A percentile compares a stretch with the other conserved stretches of the same genome.
These are phyloP conservation scores for Parasarocladium wereldwijsianum DNA, from an alignment of 2,329 filamentous ascomycete species.

Conservation along the genomic window DNA sequence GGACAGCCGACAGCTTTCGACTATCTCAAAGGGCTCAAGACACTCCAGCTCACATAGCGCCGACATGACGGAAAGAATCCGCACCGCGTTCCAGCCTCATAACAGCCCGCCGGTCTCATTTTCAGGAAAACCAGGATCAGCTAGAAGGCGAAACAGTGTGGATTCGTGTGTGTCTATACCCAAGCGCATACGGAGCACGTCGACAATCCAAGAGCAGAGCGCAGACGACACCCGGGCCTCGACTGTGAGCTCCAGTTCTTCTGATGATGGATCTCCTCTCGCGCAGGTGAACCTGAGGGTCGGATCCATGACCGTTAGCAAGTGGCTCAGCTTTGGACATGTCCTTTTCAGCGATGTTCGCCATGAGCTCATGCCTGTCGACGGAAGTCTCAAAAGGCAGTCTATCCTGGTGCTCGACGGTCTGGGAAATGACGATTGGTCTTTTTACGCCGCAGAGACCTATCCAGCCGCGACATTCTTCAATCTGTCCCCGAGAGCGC, in stretches of 20 bases:
- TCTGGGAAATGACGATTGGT: slow-evolving; percentile 79
- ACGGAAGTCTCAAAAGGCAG: slow-evolving; percentile 26
- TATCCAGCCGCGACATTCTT: slow-evolving; percentile 64
- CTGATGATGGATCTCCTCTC: slow-evolving; percentile 45
- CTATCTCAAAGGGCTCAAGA: slow-evolving; percentile 18
- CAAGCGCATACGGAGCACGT: too few relatives aligned
- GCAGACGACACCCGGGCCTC: slow-evolving; percentile 10
- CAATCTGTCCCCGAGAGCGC: slow-evolving; percentile 51
- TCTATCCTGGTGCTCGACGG: slow-evolving; percentile 68
- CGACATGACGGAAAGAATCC: slow-evolving; percentile 38
- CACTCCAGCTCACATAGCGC: slow-evolving; percentile 38
- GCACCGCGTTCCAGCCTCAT: slow-evolving; percentile 29
- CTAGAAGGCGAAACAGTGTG: slow-evolving; percentile 15
- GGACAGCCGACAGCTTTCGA: slow-evolving; percentile 16
- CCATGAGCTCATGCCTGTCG: slow-evolving; percentile 44
- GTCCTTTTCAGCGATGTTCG: slow-evolving; percentile 70
- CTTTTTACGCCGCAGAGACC: slow-evolving; percentile 69
- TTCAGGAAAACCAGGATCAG: slow-evolving; percentile 11
- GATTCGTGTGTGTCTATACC: too few relatives aligned
- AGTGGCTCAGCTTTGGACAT: slow-evolving; percentile 75
- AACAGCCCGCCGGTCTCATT: slow-evolving; percentile 27
- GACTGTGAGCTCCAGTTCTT: slow-evolving; percentile 25
- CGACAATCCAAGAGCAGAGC: slow-evolving; percentile 9
- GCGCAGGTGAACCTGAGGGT: slow-evolving; percentile 64
- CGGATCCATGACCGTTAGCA: slow-evolving; percentile 72